phyloP scores from a whole-genome alignment of 768 basidiomycete genomes.

The Hygrophorus pudorinus region DNA sequence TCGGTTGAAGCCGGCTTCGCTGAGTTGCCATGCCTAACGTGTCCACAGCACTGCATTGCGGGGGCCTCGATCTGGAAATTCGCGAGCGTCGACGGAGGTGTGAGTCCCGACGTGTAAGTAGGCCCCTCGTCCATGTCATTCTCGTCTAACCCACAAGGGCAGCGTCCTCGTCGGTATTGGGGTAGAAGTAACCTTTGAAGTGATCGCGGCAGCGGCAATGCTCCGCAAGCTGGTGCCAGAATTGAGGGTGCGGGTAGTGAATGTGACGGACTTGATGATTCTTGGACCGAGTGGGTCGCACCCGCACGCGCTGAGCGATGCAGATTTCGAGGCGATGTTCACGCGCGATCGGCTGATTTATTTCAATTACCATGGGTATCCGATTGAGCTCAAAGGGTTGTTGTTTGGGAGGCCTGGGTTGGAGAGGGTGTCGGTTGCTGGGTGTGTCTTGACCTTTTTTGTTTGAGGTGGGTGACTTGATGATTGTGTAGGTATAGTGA shows the following conservation, averaged over 20 bases:
- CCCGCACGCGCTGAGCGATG: constrained; percentile 60
- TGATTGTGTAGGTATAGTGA: constrained; percentile 38
- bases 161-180: constrained; percentile 82
- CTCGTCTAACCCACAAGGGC: constrained; percentile 11
- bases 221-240: constrained; percentile 60
- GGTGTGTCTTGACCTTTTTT: constrained; percentile 18
- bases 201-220: constrained; percentile 76
- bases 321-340: constrained; percentile 62
- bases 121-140: not conserved
- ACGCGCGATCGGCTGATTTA: constrained; percentile 59
- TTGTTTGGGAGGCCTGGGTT: constrained; percentile 45
- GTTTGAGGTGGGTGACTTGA: not conserved
- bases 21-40: constrained; percentile 1
- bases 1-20: constrained; percentile 17
- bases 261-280: constrained; percentile 86
- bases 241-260: constrained; percentile 78
- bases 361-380: constrained; percentile 81
- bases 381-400: constrained; percentile 60
- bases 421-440: constrained; percentile 44
- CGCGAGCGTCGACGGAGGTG: constrained; percentile 63
- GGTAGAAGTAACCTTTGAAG: constrained; percentile 82
- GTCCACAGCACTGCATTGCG: constrained; percentile 64
- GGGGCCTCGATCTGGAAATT: constrained; percentile 85
- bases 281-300: constrained; percentile 60
- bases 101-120: constrained; percentile 60